phyloP scores from a whole-genome alignment of 495 filamentous ascomycete species.

The Neurospora sp. region DNA sequence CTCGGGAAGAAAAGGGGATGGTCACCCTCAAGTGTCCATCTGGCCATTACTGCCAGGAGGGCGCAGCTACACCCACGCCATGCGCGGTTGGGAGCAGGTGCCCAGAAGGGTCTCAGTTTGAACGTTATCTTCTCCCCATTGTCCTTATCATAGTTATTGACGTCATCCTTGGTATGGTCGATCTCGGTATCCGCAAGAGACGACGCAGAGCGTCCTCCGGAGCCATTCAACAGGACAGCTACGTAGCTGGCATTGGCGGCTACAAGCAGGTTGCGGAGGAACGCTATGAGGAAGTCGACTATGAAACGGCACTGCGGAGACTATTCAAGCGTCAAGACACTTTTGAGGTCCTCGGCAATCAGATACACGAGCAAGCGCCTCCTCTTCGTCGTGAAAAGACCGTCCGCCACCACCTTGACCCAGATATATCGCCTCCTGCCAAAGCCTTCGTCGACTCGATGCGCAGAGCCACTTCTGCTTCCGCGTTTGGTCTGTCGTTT shows the following conservation, averaged over 20 bases:
- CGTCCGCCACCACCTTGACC: slow-evolving; percentile 18
- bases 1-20: slow-evolving; percentile 13
- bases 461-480: slow-evolving; percentile 36
- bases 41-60: slow-evolving; percentile 36
- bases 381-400: slow-evolving; percentile 1
- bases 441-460: slow-evolving; percentile 41
- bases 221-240: not conserved
- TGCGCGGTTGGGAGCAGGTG: slow-evolving; percentile 34
- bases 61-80: slow-evolving; percentile 29
- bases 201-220: slow-evolving; percentile 1
- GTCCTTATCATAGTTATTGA: slow-evolving; percentile 33
- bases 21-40: slow-evolving; percentile 28
- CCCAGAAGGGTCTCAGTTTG: slow-evolving; percentile 23
- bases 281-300: slow-evolving; percentile 6
- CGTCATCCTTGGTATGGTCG: slow-evolving; percentile 21
- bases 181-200: slow-evolving; percentile 17
- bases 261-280: slow-evolving; percentile 29
- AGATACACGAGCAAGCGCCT: not conserved
- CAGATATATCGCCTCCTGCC: slow-evolving; percentile 24
- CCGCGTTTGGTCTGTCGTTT: slow-evolving; percentile 42
- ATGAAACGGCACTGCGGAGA: slow-evolving; percentile 18
- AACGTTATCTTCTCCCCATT: slow-evolving; percentile 32
- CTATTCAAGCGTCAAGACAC: slow-evolving; percentile 16
- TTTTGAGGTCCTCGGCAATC: not conserved
- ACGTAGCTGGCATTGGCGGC: not conserved